phyloP scores from a whole-genome alignment of 805 yeast genomes.

The Cyberlindnera meyerae region DNA sequence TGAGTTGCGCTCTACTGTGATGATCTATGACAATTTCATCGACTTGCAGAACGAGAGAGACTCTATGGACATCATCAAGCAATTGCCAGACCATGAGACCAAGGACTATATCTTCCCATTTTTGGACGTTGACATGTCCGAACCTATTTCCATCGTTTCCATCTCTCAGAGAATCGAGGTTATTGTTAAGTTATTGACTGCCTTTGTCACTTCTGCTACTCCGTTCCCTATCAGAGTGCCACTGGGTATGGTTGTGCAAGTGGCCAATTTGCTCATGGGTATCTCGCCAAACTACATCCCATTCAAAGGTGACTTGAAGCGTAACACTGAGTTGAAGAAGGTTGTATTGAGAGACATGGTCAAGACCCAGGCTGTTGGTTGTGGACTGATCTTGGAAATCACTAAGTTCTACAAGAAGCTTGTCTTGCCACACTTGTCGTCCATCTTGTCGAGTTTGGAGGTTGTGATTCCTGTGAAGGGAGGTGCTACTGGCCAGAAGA shows the following conservation, averaged over 20 bases:
- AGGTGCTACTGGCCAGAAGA: constrained; percentile 30
- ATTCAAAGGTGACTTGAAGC: constrained; percentile 50
- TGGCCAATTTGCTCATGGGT: constrained; percentile 51
- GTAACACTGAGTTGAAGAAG: constrained; percentile 45
- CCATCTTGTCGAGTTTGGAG: constrained; percentile 53
- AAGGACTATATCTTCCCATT: constrained; percentile 37
- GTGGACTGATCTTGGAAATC: constrained; percentile 34
- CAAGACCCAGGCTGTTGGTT: constrained; percentile 41
- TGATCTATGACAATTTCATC: constrained; percentile 55
- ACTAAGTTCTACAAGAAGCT: constrained; percentile 28
- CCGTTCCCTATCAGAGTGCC: constrained; percentile 57
- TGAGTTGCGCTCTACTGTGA: constrained; percentile 51
- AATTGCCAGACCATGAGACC: constrained; percentile 32
- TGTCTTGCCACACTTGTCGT: constrained; percentile 42
- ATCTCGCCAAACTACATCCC: constrained; percentile 52
- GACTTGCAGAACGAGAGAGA: constrained; percentile 55
- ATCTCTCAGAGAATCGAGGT: constrained; percentile 48
- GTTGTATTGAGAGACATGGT: constrained; percentile 40
- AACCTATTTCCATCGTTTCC: constrained; percentile 45
- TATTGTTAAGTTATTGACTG: constrained; percentile 40
- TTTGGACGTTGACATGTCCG: constrained; percentile 55
- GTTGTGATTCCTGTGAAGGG: constrained; percentile 50
- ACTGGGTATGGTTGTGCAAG: constrained; percentile 47
- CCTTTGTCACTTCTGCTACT: constrained; percentile 48
- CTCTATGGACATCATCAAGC: constrained; percentile 34